Conservation (phyloP, 768 basidiomycete species). For the Pleurotus tuoliensis region DNA sequence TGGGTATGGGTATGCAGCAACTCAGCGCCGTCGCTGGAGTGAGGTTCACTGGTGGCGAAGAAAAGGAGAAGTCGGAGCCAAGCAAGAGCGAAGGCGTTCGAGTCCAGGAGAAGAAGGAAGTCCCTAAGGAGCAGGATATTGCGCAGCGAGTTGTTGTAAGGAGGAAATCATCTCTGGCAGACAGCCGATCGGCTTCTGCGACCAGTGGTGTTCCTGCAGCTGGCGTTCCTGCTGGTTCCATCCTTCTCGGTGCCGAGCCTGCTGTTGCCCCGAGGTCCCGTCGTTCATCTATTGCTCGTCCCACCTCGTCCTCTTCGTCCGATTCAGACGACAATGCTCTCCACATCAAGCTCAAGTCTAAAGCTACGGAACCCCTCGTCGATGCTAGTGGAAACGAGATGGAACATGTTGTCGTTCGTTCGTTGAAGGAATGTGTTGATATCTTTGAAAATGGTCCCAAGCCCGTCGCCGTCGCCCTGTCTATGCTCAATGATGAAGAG, state of each 20-base stretch:
- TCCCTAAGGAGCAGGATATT: constrained; percentile 6
- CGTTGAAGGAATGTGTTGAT: constrained; percentile 74
- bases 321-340: constrained; percentile 6
- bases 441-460: constrained; percentile 74
- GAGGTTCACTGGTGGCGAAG: constrained; percentile 19
- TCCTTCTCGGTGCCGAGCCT: neutral
- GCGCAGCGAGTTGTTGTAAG: constrained; percentile 2
- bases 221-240: constrained; percentile 13
- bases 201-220: neutral
- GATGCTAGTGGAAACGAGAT: constrained; percentile 7
- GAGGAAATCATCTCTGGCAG: neutral
- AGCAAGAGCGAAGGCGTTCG: constrained; percentile 7
- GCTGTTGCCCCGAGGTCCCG: neutral
- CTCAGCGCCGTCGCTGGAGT: constrained; percentile 19
- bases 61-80: constrained; percentile 15
- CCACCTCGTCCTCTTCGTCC: neutral
- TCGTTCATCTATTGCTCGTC: constrained; percentile 1
- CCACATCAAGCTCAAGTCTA: neutral
- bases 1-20: constrained; percentile 37
- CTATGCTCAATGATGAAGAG: constrained; percentile 85
- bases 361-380: neutral
- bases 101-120: neutral
- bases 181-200: neutral
- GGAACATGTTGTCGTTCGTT: constrained; percentile 31
- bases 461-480: constrained; percentile 51